Evolutionary conservation across 352 stramenopile genomes (phyloP).

Genomic region (Phytopythium kandeliae): DNA sequence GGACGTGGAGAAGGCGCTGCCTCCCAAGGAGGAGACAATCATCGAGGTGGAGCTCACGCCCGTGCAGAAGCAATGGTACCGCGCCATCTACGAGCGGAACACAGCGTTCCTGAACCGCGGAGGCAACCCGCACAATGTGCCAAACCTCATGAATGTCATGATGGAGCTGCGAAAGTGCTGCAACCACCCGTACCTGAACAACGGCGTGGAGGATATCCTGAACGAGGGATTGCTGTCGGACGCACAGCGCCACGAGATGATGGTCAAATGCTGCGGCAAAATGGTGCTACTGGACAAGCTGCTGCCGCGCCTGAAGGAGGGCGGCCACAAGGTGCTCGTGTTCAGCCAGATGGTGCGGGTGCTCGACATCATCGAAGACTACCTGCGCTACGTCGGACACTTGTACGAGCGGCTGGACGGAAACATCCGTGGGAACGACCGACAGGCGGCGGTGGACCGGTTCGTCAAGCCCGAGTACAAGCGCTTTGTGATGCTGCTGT

Average conservation of each 20-base stretch:
- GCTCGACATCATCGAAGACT: slow-evolving; percentile 99
- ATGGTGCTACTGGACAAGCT: slow-evolving; percentile 99
- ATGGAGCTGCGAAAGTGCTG: slow-evolving; percentile 91
- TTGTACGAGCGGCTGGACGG: slow-evolving; percentile 97
- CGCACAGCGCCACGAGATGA: slow-evolving; percentile 83
- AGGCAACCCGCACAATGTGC: slow-evolving; percentile 73
- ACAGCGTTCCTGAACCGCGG: slow-evolving; percentile 84
- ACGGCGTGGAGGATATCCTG: slow-evolving; percentile 87
- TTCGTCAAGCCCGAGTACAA: slow-evolving; percentile 90
- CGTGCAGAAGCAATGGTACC: slow-evolving; percentile 89
- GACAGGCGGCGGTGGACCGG: slow-evolving; percentile 79
- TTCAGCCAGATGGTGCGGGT: slow-evolving; percentile 99
- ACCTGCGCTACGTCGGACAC: slow-evolving; percentile 90
- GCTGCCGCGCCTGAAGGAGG: slow-evolving; percentile 94
- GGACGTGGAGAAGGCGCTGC: slow-evolving; percentile 87
- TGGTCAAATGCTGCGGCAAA: slow-evolving; percentile 99
- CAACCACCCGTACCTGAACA: slow-evolving; percentile 91
- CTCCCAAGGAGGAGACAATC: slow-evolving; percentile 88
- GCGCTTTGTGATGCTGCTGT: slow-evolving; percentile 98
- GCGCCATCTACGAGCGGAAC: slow-evolving; percentile 97
- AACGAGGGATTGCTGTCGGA: slow-evolving; percentile 77
- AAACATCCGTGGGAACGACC: slow-evolving; percentile 92
- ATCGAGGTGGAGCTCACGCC: slow-evolving; percentile 89
- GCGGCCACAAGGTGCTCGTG: slow-evolving; percentile 97
- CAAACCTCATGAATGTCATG: slow-evolving; percentile 91